Evolutionary conservation across 441 rosid genomes (phyloP).

Genomic region (Metrosideros polymorpha): DNA sequence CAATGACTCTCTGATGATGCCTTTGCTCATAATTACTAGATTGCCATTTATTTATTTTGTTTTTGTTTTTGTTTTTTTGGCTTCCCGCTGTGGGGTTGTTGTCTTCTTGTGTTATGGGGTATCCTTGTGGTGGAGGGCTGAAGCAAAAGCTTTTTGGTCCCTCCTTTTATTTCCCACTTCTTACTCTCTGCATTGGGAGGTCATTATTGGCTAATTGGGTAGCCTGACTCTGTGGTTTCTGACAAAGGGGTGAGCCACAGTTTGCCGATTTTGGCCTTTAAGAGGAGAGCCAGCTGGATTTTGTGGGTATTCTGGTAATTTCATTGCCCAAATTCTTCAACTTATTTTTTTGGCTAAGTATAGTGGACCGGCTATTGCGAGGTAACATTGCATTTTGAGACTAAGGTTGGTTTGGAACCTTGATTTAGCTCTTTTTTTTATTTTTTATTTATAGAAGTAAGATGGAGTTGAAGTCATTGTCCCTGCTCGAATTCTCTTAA

Average conservation of each 20-base stretch:
- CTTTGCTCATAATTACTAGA: conserved; percentile 7
- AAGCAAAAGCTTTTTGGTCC: conserved; percentile 3
- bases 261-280: conserved; percentile 5
- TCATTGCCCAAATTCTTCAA: not conserved
- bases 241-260: conserved; percentile 21
- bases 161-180: not conserved
- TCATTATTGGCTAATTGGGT: conserved; percentile 23
- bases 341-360: not conserved
- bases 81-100: not conserved
- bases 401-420: not conserved
- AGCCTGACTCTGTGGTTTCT: conserved; percentile 20
- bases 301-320: not conserved
- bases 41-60: conserved; percentile 7
- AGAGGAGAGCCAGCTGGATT: not conserved
- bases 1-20: conserved; percentile 25
- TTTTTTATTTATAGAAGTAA: not conserved
- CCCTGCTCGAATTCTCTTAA: not conserved
- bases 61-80: not conserved
- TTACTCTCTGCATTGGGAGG: not conserved
- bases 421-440: not conserved
- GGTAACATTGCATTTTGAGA: not conserved
- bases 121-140: not conserved
- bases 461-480: not conserved
- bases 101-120: not conserved
- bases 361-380: not conserved